Percentiles rank a stretch among this genome's conserved stretches.
phyloP scores from a whole-genome alignment of 139 green algal species.

The Pleodorina starrii region DNA sequence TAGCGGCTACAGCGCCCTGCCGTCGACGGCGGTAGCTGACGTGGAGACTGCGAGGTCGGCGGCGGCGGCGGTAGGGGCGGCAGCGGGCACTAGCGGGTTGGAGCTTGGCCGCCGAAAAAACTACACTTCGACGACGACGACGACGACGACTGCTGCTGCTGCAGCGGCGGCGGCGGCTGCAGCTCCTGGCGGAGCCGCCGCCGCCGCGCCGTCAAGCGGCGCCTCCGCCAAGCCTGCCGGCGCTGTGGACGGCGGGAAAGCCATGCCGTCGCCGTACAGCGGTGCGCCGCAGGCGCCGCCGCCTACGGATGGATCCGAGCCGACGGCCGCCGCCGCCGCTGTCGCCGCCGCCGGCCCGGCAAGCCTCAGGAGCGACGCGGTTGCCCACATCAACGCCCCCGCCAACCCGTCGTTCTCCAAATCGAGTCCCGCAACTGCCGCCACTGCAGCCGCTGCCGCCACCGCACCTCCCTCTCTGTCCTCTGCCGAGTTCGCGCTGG shows the following conservation, averaged over 20 bases:
- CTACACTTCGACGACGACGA: not conserved
- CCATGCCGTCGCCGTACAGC: too few species aligned
- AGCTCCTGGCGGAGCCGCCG: too few species aligned
- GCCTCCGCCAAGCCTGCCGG: too few species aligned
- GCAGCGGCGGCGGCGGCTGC: not conserved
- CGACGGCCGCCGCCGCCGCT: too few species aligned
- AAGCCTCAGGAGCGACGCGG: too few species aligned
- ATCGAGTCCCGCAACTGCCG: not conserved
- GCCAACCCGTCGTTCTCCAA: too few species aligned
- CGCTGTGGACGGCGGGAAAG: too few species aligned
- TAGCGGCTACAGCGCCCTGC: not conserved
- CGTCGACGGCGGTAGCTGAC: not conserved
- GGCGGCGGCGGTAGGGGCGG: not conserved
- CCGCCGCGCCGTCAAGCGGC: too few species aligned
- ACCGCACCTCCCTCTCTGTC: not conserved
- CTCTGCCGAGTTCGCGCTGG: not conserved
- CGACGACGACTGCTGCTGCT: not conserved
- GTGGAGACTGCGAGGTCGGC: not conserved
- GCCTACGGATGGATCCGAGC: too few species aligned
- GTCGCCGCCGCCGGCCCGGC: too few species aligned
- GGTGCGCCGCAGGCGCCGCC: too few species aligned
- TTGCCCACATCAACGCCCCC: too few species aligned
- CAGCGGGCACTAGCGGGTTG: not conserved
- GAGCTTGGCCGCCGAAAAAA: not conserved
- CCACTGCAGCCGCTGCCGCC: not conserved